These are phyloP conservation scores for Musa troglodytarum DNA, from an alignment of 176 grass and related monocot species.

Conservation along the genomic window DNA sequence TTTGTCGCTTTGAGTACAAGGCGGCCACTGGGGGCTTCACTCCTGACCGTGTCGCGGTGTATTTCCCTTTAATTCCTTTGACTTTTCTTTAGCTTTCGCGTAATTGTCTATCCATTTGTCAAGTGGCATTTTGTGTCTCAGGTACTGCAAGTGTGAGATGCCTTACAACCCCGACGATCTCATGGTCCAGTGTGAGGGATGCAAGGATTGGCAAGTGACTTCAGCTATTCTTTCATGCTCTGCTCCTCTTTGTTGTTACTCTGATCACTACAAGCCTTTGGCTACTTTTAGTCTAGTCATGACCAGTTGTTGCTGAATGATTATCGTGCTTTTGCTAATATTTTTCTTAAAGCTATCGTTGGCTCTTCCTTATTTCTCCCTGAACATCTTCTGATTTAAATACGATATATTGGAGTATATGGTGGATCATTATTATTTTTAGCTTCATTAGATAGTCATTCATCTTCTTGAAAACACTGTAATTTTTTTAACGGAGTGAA, in stretches of 20 bases:
- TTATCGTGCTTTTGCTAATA: neutral
- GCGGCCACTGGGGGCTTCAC: conserved; percentile 6
- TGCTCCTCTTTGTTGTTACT: neutral
- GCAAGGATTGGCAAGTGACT: conserved; percentile 9
- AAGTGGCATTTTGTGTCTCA: neutral
- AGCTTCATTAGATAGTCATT: too few relatives aligned
- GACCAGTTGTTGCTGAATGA: neutral
- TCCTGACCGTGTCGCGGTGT: conserved; percentile 5
- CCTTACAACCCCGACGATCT: conserved; percentile 11
- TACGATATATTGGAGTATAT: too few relatives aligned
- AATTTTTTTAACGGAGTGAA: too few relatives aligned
- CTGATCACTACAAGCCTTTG: neutral
- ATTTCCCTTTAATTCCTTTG: neutral
- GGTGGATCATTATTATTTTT: too few relatives aligned
- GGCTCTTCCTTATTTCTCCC: neutral
- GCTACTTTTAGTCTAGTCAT: too few relatives aligned
- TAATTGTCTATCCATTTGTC: neutral
- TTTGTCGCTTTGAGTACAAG: conserved; percentile 13
- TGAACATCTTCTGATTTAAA: too few relatives aligned
- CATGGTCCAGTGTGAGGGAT: conserved; percentile 8
- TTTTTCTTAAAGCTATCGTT: neutral
- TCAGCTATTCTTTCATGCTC: neutral
- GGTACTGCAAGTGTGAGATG: conserved; percentile 11
- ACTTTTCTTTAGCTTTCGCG: neutral
- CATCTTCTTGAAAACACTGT: too few relatives aligned